Evolutionary conservation across 192 early-diverging fungal genomes (phyloP).

Genomic region (Coemansia reversa): DNA sequence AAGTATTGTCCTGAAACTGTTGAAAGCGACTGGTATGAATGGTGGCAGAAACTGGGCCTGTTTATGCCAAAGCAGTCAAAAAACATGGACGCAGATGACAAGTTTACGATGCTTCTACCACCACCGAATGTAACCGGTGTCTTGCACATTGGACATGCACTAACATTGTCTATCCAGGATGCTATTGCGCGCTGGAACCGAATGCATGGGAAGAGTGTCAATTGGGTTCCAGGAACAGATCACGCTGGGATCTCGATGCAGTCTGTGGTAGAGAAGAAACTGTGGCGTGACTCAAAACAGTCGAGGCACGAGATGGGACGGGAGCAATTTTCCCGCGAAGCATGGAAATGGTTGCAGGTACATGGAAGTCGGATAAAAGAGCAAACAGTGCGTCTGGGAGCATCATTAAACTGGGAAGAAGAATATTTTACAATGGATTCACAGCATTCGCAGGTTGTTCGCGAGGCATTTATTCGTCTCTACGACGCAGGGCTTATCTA

Average conservation of each 20-base stretch:
- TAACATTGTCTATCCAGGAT: conserved; percentile 88
- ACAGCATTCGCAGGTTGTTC: conserved; percentile 68
- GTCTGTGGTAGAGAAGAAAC: conserved; percentile 89
- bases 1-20: conserved; percentile 57
- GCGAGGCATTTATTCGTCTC: conserved; percentile 84
- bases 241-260: conserved; percentile 98
- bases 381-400: conserved; percentile 80
- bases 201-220: conserved; percentile 87
- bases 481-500: conserved; percentile 90
- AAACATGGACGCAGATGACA: conserved; percentile 4
- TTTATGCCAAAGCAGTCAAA: conserved; percentile 53
- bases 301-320: conserved; percentile 88
- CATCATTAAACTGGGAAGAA: conserved; percentile 85
- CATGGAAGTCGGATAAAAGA: conserved; percentile 78
- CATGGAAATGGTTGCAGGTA: conserved; percentile 84
- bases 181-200: conserved; percentile 74
- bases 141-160: conserved; percentile 91
- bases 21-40: conserved; percentile 92
- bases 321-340: conserved; percentile 75
- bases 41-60: conserved; percentile 83
- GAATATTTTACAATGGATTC: conserved; percentile 91
- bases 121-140: conserved; percentile 97
- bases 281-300: conserved; percentile 51
- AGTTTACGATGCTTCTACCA: conserved; percentile 87
- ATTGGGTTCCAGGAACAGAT: conserved; percentile 95